phyloP scores from a whole-genome alignment of 345 rosid genomes.

The Pistacia atlantica region DNA sequence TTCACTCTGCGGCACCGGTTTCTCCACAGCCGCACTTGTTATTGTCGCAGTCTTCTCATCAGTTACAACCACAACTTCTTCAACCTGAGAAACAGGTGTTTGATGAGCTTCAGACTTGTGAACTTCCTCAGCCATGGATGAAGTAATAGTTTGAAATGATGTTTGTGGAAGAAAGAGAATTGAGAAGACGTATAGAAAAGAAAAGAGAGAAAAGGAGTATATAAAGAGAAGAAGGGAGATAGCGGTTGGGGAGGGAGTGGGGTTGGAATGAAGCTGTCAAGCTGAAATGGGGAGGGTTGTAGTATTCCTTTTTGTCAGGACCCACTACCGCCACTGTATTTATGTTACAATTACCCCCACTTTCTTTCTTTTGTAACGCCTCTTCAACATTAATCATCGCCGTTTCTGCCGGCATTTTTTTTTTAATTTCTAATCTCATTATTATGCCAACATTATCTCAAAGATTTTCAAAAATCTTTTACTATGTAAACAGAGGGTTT shows the following conservation, averaged over 20 bases:
- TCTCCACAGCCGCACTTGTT: background rate
- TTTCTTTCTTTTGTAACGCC: slow-evolving; percentile 1
- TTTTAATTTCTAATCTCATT: background rate
- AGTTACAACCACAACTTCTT: slow-evolving; percentile 7
- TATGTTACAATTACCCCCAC: background rate
- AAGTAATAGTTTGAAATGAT: background rate
- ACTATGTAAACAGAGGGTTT: too few species aligned
- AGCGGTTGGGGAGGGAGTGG: background rate
- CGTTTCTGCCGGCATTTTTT: slow-evolving; percentile 2
- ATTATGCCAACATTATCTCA: too few species aligned
- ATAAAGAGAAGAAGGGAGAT: background rate
- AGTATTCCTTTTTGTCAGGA: slow-evolving; percentile 2
- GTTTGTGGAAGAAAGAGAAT: background rate
- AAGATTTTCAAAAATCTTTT: too few species aligned
- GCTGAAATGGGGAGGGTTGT: background rate
- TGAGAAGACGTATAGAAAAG: background rate
- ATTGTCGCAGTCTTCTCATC: background rate
- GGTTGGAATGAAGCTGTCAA: background rate
- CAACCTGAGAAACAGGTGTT: background rate
- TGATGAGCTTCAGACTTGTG: background rate
- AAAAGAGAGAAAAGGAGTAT: background rate
- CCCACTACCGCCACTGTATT: slow-evolving; percentile 2
- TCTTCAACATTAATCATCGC: slow-evolving; percentile 15
- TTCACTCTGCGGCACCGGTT: background rate
- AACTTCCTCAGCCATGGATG: slow-evolving; percentile 10